Base-by-base conservation (phyloP, 2,329 filamentous ascomycete species). In the Xylariaceae sp. region DNA sequence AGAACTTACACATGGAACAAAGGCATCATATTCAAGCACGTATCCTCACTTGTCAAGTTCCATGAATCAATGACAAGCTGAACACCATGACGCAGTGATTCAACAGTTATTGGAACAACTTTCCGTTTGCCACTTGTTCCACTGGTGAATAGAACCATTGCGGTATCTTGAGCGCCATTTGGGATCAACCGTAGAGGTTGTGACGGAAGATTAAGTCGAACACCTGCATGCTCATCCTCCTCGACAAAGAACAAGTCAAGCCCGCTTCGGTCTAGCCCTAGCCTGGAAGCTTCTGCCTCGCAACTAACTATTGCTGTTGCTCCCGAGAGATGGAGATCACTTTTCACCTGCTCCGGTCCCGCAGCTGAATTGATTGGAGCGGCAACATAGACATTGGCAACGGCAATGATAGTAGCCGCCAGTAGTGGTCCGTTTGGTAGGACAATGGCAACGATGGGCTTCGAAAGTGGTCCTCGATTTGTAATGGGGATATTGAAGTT, bases 61-160 rank as follows among this genome's bases (percentile, higher is more conserved):
- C 77, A 81, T 0, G 76, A 79, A 15, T 77, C 71, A 27, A 79
- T 73, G 5, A 80, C 76, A 49, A 75, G 76, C 2, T 72, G 68
- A 3, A 78, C 72, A 2, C 78, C 77, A 7, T 70, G 66, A 9
- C 81, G 63, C 44, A 81, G 72, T 3, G 75, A 74, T 51, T 77
- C 73, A 0, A 72, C 66, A 2, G 72, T 75, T 22, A 81, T 68
- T 1, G 78, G 78, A 2, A 82, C 78, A 3, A 81, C 67, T 61
- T 82, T 82, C 62, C 80, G 81, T n/a, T 71, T 79, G 2, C 78
- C 79, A 15, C 74, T 78, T 0, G 78, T 82, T 15, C 79, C 79
- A 50, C 75, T 80, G 0, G 78, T 82, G 58, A 81, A 81, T 1
- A 82, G 68, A 41, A 81, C 68, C 45, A 82, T 68, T 4, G 69